Evolutionary conservation across 768 basidiomycete species (phyloP).

Genomic region (Termitomyces heimii): DNA sequence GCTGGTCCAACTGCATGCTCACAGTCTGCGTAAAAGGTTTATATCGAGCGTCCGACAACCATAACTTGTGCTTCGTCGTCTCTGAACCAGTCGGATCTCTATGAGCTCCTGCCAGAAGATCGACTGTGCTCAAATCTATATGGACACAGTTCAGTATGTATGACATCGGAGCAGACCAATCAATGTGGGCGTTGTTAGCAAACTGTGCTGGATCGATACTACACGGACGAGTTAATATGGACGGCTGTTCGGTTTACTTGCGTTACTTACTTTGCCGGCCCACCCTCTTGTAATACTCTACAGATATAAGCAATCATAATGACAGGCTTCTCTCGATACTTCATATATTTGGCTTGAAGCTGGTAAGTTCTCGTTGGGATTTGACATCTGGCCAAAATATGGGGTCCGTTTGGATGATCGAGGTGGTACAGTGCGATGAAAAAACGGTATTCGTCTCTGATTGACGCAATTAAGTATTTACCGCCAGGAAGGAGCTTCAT

Average conservation of each 20-base stretch:
- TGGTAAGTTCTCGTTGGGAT: slow-evolving; percentile 49
- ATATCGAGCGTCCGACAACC: background rate
- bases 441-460: slow-evolving; percentile 43
- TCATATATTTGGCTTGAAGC: slow-evolving; percentile 57
- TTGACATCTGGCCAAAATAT: slow-evolving; percentile 43
- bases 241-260: background rate
- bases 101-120: slow-evolving; percentile 26
- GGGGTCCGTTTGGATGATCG: slow-evolving; percentile 45
- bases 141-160: slow-evolving; percentile 39
- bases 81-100: background rate
- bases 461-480: slow-evolving; percentile 60
- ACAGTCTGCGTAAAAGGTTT: background rate
- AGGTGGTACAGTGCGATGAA: slow-evolving; percentile 51
- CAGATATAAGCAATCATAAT: slow-evolving; percentile 47
- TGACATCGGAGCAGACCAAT: slow-evolving; percentile 33
- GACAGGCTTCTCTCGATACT: slow-evolving; percentile 33
- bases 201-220: slow-evolving; percentile 32
- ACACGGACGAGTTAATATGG: slow-evolving; percentile 10
- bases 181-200: slow-evolving; percentile 30
- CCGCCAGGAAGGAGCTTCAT: slow-evolving; percentile 63
- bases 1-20: background rate
- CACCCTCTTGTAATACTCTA: slow-evolving; percentile 4
- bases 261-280: slow-evolving; percentile 9
- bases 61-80: background rate
- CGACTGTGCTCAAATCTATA: slow-evolving; percentile 37